Evolutionary conservation across 2,329 filamentous ascomycete genomes (phyloP).

Genomic region (Verruconis gallopava): DNA sequence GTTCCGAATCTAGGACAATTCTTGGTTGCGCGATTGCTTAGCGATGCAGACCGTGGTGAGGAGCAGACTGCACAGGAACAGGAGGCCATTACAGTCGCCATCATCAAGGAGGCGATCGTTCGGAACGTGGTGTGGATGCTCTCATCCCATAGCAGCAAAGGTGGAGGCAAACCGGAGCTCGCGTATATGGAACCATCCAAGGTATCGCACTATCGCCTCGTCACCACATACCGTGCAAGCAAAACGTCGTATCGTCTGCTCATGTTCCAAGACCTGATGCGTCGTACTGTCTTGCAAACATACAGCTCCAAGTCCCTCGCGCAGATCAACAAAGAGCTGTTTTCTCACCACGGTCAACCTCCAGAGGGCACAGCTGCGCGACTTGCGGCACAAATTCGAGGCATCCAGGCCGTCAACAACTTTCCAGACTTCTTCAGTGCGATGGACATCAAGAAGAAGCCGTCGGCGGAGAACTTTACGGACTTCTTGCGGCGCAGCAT

Average conservation of each 20-base stretch:
- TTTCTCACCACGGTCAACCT: slow-evolving; percentile 34
- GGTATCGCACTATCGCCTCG: slow-evolving; percentile 33
- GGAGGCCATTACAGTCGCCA: slow-evolving; percentile 25
- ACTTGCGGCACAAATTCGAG: slow-evolving; percentile 32
- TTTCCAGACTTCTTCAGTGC: slow-evolving; percentile 31
- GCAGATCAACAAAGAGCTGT: slow-evolving; percentile 33
- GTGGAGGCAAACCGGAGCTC: slow-evolving; percentile 30
- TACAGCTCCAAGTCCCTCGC: slow-evolving; percentile 20
- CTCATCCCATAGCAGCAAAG: slow-evolving; percentile 18
- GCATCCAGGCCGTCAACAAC: slow-evolving; percentile 29
- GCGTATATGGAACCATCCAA: slow-evolving; percentile 31
- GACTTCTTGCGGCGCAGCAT: slow-evolving; percentile 17
- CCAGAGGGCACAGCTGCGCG: slow-evolving; percentile 26
- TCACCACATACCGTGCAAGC: slow-evolving; percentile 34
- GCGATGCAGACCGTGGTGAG: not conserved
- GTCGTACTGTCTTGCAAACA: slow-evolving; percentile 28
- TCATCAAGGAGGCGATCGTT: slow-evolving; percentile 37
- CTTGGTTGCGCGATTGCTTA: slow-evolving; percentile 34
- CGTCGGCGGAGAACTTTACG: slow-evolving; percentile 15
- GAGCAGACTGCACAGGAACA: not conserved
- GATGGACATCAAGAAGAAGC: slow-evolving; percentile 29
- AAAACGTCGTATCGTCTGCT: slow-evolving; percentile 37
- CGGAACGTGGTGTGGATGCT: slow-evolving; percentile 42
- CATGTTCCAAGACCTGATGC: slow-evolving; percentile 42
- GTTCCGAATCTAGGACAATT: slow-evolving; percentile 39